These are phyloP conservation scores for Ministeria vibrans DNA, from an alignment of 78 protist species.

Conservation along the genomic window DNA sequence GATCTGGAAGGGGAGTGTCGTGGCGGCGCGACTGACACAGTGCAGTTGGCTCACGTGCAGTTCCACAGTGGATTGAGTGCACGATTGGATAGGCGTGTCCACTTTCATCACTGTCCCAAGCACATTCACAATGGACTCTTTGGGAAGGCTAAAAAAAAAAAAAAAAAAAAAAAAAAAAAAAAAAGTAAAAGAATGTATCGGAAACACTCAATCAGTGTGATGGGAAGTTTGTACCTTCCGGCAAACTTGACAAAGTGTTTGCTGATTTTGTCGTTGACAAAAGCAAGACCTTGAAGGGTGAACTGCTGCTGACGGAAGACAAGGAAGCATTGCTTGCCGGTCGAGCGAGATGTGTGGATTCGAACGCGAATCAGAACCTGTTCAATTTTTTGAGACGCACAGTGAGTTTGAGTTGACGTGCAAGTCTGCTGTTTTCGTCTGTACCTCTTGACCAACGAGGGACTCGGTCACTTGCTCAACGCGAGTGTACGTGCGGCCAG, in stretches of 20 bases:
- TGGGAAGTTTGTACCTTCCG: too few relatives aligned
- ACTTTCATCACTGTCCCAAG: constrained; percentile 53
- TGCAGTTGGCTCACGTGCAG: constrained; percentile 47
- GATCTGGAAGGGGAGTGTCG: constrained; percentile 62
- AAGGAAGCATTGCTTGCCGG: constrained; percentile 51
- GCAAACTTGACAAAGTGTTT: constrained; percentile 62
- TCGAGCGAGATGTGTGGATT: not conserved
- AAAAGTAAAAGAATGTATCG: too few relatives aligned
- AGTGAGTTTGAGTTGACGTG: too few relatives aligned
- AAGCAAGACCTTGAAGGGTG: constrained; percentile 74
- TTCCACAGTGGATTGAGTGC: constrained; percentile 72
- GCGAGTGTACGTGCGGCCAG: not conserved
- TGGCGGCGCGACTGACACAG: constrained; percentile 15
- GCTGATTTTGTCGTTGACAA: constrained; percentile 14
- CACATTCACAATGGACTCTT: constrained; percentile 84
- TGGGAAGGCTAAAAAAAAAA: constrained; percentile 25
- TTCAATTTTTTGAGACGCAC: too few relatives aligned
- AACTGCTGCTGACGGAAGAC: constrained; percentile 56
- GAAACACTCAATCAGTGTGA: too few relatives aligned
- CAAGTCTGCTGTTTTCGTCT: too few relatives aligned
- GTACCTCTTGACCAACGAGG: constrained; percentile 5
- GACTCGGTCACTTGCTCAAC: not conserved
- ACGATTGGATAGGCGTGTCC: constrained; percentile 32
- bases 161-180: too few relatives aligned
- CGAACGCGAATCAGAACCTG: constrained; percentile 15